A percentile compares a stretch with the other conserved stretches of the same genome.
Conservation (phyloP, 345 rosid genomes). For the Lagerstroemia speciosa region DNA sequence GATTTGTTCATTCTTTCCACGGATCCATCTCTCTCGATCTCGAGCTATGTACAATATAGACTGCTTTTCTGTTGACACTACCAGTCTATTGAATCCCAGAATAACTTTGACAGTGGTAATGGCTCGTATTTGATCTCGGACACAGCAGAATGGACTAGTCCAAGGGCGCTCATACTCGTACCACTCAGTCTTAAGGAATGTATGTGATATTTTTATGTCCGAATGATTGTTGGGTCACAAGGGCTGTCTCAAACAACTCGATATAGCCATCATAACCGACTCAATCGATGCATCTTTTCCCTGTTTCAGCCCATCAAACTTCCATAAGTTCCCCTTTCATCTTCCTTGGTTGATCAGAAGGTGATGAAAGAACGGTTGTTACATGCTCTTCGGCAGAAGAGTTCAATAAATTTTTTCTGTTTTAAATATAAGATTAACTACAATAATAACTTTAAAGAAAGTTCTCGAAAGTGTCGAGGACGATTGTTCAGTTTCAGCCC, state of each 20-base stretch:
- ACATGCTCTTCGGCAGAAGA: slow-evolving; percentile 77
- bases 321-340: background rate
- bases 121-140: background rate
- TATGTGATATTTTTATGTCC: slow-evolving; percentile 36
- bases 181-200: no score
- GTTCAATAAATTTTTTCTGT: no score
- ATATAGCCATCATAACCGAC: slow-evolving; percentile 82
- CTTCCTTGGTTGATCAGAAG: no score
- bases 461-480: no score
- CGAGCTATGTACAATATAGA: background rate
- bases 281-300: slow-evolving; percentile 87
- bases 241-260: slow-evolving; percentile 75
- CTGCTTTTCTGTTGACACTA: background rate
- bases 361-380: slow-evolving; percentile 2
- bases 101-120: background rate
- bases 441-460: no score
- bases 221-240: slow-evolving; percentile 63
- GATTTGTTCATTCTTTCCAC: background rate
- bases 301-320: slow-evolving; percentile 28
- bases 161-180: no score
- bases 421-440: no score
- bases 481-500: no score
- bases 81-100: background rate
- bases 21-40: background rate
- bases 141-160: background rate